Conservation (phyloP, 805 yeast species). For the Starmerella bombi region DNA sequence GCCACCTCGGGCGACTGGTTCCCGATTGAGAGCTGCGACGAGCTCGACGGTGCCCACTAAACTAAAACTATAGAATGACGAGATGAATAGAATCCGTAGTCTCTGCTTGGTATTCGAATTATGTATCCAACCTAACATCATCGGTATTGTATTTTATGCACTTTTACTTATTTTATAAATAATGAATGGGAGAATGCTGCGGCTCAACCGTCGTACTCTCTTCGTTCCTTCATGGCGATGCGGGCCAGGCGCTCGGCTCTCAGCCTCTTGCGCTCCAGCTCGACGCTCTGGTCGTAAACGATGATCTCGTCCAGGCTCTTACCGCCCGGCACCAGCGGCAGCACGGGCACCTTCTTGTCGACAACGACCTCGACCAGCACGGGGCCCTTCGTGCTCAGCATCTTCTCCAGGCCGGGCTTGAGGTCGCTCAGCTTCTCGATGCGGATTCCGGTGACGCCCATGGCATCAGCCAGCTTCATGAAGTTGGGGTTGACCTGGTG, state of each 20-base stretch:
- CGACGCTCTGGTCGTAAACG: conserved; percentile 69
- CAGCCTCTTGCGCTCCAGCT: conserved; percentile 36
- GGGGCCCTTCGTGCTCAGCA: conserved; percentile 68
- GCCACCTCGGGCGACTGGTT: conserved; percentile 30
- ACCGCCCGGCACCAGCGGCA: conserved; percentile 97
- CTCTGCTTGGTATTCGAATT: background rate
- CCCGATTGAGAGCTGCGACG: conserved; percentile 28
- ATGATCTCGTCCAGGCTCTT: conserved; percentile 89
- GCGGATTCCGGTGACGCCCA: conserved; percentile 79
- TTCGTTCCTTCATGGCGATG: conserved; percentile 20
- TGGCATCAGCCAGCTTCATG: conserved; percentile 82
- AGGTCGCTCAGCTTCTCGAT: conserved; percentile 57
- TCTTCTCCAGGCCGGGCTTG: conserved; percentile 44
- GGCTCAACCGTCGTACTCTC: conserved; percentile 16
- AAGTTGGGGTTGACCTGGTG: conserved; percentile 93
- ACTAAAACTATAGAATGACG: background rate
- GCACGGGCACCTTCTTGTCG: conserved; percentile 84
- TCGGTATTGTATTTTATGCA: background rate
- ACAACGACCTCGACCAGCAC: conserved; percentile 80
- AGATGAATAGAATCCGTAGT: background rate
- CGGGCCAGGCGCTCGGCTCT: conserved; percentile 26
- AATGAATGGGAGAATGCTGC: background rate
- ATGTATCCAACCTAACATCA: background rate
- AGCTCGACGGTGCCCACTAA: conserved; percentile 28
- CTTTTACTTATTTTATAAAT: background rate